Evolutionary conservation across 805 yeast genomes (phyloP), one percentile per base, ranked within the genome.

Genomic region (Lipomyces kockii): DNA sequence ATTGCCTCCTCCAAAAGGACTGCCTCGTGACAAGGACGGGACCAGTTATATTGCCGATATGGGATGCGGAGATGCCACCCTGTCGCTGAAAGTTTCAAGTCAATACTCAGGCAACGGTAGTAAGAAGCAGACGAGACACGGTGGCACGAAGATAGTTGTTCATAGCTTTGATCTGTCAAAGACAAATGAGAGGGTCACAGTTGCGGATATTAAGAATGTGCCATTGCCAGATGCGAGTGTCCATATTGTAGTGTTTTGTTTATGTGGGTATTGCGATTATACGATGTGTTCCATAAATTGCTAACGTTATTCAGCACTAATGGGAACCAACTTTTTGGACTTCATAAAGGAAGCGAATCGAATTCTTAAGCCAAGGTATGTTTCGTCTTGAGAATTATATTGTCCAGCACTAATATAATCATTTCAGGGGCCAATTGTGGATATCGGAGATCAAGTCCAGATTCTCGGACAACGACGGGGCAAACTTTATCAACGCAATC

Each of bases 31-130:
- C 56, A 78, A 80, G n/a, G 79, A 79, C 60, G 86, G 86, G 64
- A 83, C 84, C 67, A 87, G 94, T 49, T 92, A 90, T 2, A 85
- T 95, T 67, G 98, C 98, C 0, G 99, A 95, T 80, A 94, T 95
- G 98, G 99, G 99, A 11, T 95, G 99, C 78, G 99, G 99, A 64
- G 99, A 95, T 78, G 99, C 98, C 0, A 90, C 90, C 74, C 83
- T 95, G 58, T 87, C 97, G 12, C 0, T 78, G 82, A 52, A 90
- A 92, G 73, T 83, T 91, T 61, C 81, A 81, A 61, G 82, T 83
- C 9, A 84, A 85, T 73, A 79, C 84, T 68, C 79, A 80, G 60
- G 74, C 76, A 27, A 74, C 73, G 67, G 76, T 58, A 77, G 75
- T 34, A 74, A 72, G 39, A 76, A 75, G 39, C 78, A 79, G 67